Evolutionary conservation across 2,329 filamentous ascomycete species (phyloP).

Genomic region (Hawksworthiomyces lignivorus): DNA sequence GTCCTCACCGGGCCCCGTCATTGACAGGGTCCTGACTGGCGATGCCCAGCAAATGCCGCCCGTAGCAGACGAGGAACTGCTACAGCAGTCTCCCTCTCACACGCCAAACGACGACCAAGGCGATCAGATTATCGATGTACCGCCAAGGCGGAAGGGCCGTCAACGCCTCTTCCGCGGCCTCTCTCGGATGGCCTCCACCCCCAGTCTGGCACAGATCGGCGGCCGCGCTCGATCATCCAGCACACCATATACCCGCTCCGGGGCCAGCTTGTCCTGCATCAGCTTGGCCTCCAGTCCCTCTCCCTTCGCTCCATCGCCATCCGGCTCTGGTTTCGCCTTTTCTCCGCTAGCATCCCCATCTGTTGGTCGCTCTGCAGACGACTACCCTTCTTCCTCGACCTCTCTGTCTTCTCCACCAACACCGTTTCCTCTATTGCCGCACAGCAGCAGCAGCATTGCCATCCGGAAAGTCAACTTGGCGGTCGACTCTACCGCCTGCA

Average conservation of each 20-base stretch:
- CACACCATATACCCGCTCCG: constrained; percentile 55
- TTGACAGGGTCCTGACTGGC: too few relatives aligned
- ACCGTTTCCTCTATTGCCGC: constrained; percentile 17
- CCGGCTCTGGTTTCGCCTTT: constrained; percentile 17
- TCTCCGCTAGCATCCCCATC: constrained; percentile 23
- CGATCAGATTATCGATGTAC: constrained; percentile 10
- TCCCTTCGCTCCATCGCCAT: constrained; percentile 29
- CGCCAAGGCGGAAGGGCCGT: constrained; percentile 39
- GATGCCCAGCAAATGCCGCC: too few relatives aligned
- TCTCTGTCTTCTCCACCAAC: constrained; percentile 27
- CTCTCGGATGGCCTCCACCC: constrained; percentile 74
- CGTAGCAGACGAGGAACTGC: too few relatives aligned
- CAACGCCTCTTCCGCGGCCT: constrained; percentile 65
- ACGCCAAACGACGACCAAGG: too few relatives aligned
- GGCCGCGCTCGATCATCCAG: constrained; percentile 59
- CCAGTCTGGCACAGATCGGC: constrained; percentile 57
- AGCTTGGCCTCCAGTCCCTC: constrained; percentile 41
- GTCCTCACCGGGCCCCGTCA: too few relatives aligned
- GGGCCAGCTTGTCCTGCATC: constrained; percentile 43
- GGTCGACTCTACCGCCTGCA: constrained; percentile 26
- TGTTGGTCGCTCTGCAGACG: constrained; percentile 13
- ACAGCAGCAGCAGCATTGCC: constrained; percentile 21
- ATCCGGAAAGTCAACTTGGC: constrained; percentile 39
- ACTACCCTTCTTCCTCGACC: constrained; percentile 16
- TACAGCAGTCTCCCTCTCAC: too few relatives aligned